These are phyloP conservation scores for Zoysia japonica DNA, from an alignment of 176 grass and related monocot species.

Conservation along the genomic window DNA sequence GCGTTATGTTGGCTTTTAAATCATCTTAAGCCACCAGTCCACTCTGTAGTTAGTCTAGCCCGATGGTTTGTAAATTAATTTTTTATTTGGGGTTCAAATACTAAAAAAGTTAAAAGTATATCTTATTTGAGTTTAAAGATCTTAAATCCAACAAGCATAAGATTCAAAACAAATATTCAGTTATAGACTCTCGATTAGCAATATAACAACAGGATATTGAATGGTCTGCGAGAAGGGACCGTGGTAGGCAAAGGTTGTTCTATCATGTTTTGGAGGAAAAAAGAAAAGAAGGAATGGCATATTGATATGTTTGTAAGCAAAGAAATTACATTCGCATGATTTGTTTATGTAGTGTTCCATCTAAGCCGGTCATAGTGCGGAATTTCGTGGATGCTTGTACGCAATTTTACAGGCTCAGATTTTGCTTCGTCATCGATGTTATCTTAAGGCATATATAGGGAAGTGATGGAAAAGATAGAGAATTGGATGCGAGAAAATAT, in stretches of 20 bases:
- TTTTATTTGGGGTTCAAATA: neutral
- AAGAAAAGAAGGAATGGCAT: neutral
- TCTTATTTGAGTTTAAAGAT: neutral
- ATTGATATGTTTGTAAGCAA: no score
- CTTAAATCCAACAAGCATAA: neutral
- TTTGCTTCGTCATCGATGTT: neutral
- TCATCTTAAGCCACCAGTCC: neutral
- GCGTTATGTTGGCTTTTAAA: neutral
- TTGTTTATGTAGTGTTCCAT: no score
- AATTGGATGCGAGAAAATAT: neutral
- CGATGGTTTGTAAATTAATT: neutral
- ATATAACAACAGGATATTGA: neutral
- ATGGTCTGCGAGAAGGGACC: no score
- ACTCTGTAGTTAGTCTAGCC: neutral
- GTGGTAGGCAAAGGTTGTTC: no score
- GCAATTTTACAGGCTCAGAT: neutral
- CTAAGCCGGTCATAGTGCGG: neutral
- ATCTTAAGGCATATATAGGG: neutral
- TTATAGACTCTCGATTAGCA: neutral
- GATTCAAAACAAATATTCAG: neutral
- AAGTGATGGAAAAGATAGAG: neutral
- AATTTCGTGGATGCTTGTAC: neutral
- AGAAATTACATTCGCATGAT: neutral
- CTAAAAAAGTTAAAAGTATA: neutral
- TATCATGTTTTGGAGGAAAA: no score